Evolutionary conservation across 2,329 filamentous ascomycete species (phyloP), one percentile per base, ranked within the genome.

Genomic region (Sclerotinia minor): DNA sequence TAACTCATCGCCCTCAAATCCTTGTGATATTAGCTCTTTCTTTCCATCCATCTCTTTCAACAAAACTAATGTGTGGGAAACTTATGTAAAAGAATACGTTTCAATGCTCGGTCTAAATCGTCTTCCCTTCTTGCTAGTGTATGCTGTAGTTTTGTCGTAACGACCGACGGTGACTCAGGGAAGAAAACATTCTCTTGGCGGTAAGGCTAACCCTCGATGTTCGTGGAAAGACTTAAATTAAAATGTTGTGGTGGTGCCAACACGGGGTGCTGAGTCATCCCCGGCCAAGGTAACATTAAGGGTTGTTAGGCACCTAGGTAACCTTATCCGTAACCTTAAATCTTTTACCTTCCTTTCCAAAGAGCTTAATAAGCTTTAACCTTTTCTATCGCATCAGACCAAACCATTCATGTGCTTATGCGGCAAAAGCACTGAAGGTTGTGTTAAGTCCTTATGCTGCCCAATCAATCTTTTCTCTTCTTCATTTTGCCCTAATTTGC

Each of bases 221-320:
- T 38, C 35, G 9, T 38, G 35, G 8, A 3, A 29, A 29, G 29
- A 29, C 29, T 29, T 29, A 29, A 29, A 29, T 38, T 38, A 9
- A 38, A 32, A 6, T 38, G 35, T 9, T 38, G 35, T 9, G 19
- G 6, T n/a, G 45, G 7, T 41, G n/a, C 32, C 13, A 41, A 44
- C 54, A 58, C 6, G 21, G 11, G 26, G 11, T 58, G 55, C 55
- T 44, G 55, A 58, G n/a, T 58, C 55, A 58, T 44, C n/a, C 4
- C 52, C 26, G 24, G 26, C 21, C 24, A 29, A n/a, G n/a, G 21
- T 32, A 32, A 32, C 29, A 3, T 32, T 32, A 32, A 32, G 29
- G 29, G 3, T 32, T 32, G 29, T 3, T 35, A n/a, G n/a, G n/a
- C n/a, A n/a, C n/a, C n/a, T n/a, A n/a, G n/a, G n/a, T n/a, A n/a